Conservation (phyloP, 2,329 filamentous ascomycete species). For the Ophiostoma ulmi region DNA sequence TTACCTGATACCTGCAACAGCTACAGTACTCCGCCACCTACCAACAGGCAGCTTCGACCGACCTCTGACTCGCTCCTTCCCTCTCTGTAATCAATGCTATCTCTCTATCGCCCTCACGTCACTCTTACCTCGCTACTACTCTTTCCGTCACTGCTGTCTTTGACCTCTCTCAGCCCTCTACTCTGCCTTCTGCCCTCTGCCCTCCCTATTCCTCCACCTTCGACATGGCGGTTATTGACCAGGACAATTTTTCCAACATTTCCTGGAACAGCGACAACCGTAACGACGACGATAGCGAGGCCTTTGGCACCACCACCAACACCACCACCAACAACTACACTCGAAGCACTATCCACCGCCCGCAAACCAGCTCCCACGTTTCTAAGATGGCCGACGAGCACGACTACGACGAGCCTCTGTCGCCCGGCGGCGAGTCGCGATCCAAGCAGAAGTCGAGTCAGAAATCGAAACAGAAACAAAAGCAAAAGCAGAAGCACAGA, state of each 20-base stretch:
- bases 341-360: slow-evolving; percentile 39
- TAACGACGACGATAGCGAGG: slow-evolving; percentile 38
- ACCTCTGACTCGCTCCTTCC: slow-evolving; percentile 9
- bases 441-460: slow-evolving; percentile 16
- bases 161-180: background rate
- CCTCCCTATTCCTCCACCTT: background rate
- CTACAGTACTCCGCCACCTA: slow-evolving; percentile 20
- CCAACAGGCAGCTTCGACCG: slow-evolving; percentile 5
- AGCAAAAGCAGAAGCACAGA: slow-evolving; percentile 38
- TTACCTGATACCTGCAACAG: slow-evolving; percentile 13
- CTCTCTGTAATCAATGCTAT: slow-evolving; percentile 2
- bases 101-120: slow-evolving; percentile 10
- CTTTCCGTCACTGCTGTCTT: slow-evolving; percentile 4
- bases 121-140: slow-evolving; percentile 12
- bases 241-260: slow-evolving; percentile 74
- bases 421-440: slow-evolving; percentile 18
- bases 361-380: slow-evolving; percentile 21
- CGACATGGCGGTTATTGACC: slow-evolving; percentile 46
- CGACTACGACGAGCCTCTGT: slow-evolving; percentile 22
- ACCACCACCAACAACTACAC: slow-evolving; percentile 37
- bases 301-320: slow-evolving; percentile 32
- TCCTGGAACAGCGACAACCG: slow-evolving; percentile 65
- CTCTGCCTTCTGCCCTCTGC: background rate
- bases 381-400: slow-evolving; percentile 21
- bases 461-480: slow-evolving; percentile 38